These are phyloP conservation scores for Staphylotrichum tortipilum DNA, from an alignment of 495 filamentous ascomycete species.

Conservation along the genomic window DNA sequence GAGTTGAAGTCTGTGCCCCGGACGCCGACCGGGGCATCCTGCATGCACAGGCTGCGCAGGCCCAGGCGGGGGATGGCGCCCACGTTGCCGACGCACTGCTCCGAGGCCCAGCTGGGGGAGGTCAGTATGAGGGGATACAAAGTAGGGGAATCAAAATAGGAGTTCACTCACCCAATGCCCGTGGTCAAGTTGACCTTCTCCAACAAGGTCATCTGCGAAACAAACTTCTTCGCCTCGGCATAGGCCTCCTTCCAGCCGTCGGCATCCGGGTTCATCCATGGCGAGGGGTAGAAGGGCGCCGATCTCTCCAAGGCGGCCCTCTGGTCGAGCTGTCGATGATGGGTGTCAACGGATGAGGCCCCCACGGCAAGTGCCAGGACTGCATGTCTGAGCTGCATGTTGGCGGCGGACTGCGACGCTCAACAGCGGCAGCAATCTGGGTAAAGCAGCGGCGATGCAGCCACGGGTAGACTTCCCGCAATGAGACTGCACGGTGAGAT, in stretches of 20 bases:
- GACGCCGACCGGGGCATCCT: slow-evolving; percentile 83
- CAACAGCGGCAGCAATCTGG: slow-evolving; percentile 4
- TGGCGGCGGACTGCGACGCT: slow-evolving; percentile 9
- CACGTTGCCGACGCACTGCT: slow-evolving; percentile 71
- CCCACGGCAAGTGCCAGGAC: slow-evolving; percentile 6
- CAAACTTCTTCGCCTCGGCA: slow-evolving; percentile 64
- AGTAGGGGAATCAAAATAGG: no score
- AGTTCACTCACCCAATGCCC: slow-evolving; percentile 67
- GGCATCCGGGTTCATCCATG: slow-evolving; percentile 64
- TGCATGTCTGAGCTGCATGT: slow-evolving; percentile 20
- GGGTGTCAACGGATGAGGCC: slow-evolving; percentile 16
- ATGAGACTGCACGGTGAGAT: neutral
- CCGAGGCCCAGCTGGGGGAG: slow-evolving; percentile 72
- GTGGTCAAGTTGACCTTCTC: slow-evolving; percentile 94
- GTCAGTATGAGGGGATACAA: no score
- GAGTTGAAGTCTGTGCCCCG: slow-evolving; percentile 68
- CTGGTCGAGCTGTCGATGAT: slow-evolving; percentile 18
- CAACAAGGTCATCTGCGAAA: slow-evolving; percentile 70
- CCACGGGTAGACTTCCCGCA: slow-evolving; percentile 7
- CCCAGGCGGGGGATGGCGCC: slow-evolving; percentile 68
- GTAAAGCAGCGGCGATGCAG: slow-evolving; percentile 8
- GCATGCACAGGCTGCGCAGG: slow-evolving; percentile 73
- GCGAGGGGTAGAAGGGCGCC: slow-evolving; percentile 69
- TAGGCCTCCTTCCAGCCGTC: slow-evolving; percentile 75
- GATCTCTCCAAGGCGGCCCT: slow-evolving; percentile 27